These are phyloP conservation scores for Fusarium torulosum DNA, from an alignment of 2,329 filamentous ascomycete species.

Conservation along the genomic window DNA sequence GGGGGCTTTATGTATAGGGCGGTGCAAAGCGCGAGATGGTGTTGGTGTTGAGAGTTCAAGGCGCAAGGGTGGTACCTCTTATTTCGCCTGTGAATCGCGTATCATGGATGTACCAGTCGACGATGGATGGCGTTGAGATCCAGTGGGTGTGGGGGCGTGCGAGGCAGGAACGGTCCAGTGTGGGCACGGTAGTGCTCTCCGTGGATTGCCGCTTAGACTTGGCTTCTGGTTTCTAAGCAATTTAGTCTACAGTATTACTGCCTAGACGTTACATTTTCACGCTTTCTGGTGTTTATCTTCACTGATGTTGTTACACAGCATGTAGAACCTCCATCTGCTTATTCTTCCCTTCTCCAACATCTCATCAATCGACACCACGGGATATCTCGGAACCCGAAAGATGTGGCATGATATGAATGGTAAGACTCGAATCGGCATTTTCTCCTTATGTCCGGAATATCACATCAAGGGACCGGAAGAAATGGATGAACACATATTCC, in stretches of 20 bases:
- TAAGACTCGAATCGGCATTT: slow-evolving; percentile 22
- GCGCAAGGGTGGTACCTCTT: slow-evolving; percentile 27
- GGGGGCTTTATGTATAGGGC: slow-evolving; percentile 29
- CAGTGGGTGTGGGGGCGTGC: slow-evolving; percentile 33
- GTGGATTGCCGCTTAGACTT: slow-evolving; percentile 23
- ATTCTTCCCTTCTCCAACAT: background rate
- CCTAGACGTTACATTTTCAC: no score
- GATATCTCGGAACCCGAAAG: slow-evolving; percentile 35
- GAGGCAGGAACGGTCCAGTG: slow-evolving; percentile 33
- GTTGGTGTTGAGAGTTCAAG: slow-evolving; percentile 40
- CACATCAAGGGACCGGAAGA: background rate
- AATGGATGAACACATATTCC: slow-evolving; percentile 13
- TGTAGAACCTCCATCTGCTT: background rate
- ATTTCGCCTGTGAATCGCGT: background rate
- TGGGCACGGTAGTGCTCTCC: slow-evolving; percentile 34
- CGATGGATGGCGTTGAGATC: slow-evolving; percentile 27
- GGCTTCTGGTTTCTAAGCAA: background rate
- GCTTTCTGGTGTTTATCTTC: background rate
- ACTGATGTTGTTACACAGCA: background rate
- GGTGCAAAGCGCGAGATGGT: slow-evolving; percentile 22
- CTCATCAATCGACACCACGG: background rate
- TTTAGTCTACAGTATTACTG: no score
- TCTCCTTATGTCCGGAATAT: slow-evolving; percentile 29
- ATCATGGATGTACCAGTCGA: slow-evolving; percentile 9
- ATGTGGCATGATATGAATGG: slow-evolving; percentile 11